A percentile compares a stretch with the other conserved stretches of the same genome.
phyloP scores from a whole-genome alignment of 768 basidiomycete genomes.

The Leucocoprinus leucothites region DNA sequence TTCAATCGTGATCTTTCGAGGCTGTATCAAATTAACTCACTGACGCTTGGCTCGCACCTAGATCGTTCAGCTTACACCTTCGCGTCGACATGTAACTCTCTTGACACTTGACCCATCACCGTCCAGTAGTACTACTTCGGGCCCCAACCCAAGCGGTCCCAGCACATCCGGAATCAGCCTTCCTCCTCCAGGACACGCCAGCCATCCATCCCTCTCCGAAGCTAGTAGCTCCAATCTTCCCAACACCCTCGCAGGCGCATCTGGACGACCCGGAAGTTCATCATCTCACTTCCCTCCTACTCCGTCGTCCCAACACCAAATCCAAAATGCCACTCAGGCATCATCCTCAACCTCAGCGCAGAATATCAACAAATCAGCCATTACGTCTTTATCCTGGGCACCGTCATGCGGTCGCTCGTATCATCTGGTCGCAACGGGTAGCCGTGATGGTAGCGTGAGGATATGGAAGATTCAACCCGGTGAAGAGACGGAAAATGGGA shows the following conservation, averaged over 20 bases:
- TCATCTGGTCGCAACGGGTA: constrained; percentile 90
- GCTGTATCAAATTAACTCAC: background rate
- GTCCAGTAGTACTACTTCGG: background rate
- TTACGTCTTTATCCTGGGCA: constrained; percentile 90
- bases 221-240: background rate
- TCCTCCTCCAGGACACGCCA: constrained; percentile 1
- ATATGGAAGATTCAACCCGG: constrained; percentile 84
- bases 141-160: too few relatives aligned
- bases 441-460: constrained; percentile 82
- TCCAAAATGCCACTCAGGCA: background rate
- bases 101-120: constrained; percentile 59
- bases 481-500: constrained; percentile 46
- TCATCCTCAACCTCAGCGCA: background rate
- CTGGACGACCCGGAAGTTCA: background rate
- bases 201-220: background rate
- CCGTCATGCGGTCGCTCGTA: constrained; percentile 92
- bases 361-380: constrained; percentile 46
- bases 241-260: background rate
- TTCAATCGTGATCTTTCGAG: background rate
- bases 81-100: constrained; percentile 62
- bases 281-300: background rate
- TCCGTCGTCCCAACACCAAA: background rate
- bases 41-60: constrained; percentile 21
- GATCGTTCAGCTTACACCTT: constrained; percentile 71
- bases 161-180: background rate